Base-by-base conservation (phyloP, 2,329 filamentous ascomycete species). In the Colletotrichum sidae region DNA sequence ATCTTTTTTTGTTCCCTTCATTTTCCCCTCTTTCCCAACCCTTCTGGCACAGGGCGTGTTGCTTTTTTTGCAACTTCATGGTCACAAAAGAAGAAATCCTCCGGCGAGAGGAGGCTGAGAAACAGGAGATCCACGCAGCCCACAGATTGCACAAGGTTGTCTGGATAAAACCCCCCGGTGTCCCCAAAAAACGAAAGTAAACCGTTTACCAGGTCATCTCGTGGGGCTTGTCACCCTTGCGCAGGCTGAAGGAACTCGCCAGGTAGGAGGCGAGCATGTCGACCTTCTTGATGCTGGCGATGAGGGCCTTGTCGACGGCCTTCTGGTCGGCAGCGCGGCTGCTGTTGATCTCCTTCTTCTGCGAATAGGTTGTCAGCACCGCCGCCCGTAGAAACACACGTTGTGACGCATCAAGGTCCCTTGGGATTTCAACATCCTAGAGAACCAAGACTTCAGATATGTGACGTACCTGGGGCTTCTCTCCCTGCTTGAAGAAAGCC, bases 191-290 rank as follows among this genome's bases (percentile, higher is more conserved):
- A 53, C 55, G 38, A 25, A 44, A 61, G 33, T 17, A 52, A 56
- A 64, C 56, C 69, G 70, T 89, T 85, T 97, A 99, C 90, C 95
- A 99, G 86, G 93, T 92, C 96, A 99, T 98, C 90, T 97, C 93
- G 87, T 99, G 96, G 85, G 96, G 96, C 91, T 95, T 94, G 89
- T 99, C 95, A 80, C 96, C 96, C 88, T 94, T 97, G 86, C 95
- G 92, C 84, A 99, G 91, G 90, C 92, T 96, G 92, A 99, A 99
- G 81, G 91, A 93, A 84, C 91, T 93, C 80, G 88, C 88, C 77
- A 99, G 93, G 90, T 99, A 99, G 86, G 91, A 93, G 81, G 90
- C 84, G 77, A 99, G 92, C 84, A 95, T 87, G 75, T 94, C 92
- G 83, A 97, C 94, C 91, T 98, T 97, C 92, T 98, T 98, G 88